Percentiles rank a stretch among this genome's conserved stretches.
Conservation (phyloP, 106 monocot genomes). For the Xerophyta viscosa region DNA sequence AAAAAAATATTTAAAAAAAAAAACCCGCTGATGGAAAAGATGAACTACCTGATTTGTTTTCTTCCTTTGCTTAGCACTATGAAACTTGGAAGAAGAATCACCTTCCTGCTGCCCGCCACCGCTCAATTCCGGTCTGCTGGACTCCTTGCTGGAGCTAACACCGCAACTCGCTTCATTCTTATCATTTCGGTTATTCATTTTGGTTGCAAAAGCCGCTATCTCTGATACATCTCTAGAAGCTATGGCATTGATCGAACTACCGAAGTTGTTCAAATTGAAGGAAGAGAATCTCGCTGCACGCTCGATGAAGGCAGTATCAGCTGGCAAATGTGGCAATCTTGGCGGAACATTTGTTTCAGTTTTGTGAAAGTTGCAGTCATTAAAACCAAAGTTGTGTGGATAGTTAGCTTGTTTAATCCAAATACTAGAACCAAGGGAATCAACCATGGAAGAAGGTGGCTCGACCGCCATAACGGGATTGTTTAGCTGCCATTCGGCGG, state of each 20-base stretch:
- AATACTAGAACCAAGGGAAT: conserved; percentile 8
- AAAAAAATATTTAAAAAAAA: not conserved
- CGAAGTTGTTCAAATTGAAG: conserved; percentile 4
- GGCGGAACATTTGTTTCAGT: conserved; percentile 1
- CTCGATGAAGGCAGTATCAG: conserved; percentile 27
- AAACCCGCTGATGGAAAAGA: not conserved
- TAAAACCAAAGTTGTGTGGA: conserved; percentile 7
- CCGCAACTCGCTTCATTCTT: not conserved
- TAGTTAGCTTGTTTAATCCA: conserved; percentile 11
- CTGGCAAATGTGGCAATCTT: conserved; percentile 14
- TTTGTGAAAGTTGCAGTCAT: too few relatives aligned
- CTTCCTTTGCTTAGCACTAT: conserved; percentile 41
- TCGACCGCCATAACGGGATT: not conserved
- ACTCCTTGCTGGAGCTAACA: not conserved
- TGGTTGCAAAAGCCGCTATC: too few relatives aligned
- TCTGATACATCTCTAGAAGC: not conserved
- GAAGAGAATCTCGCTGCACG: conserved; percentile 21
- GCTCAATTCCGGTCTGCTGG: conserved; percentile 25
- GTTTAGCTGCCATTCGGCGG: conserved; percentile 15
- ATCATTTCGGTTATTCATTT: conserved; percentile 3
- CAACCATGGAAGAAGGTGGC: conserved; percentile 9
- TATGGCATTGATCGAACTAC: not conserved
- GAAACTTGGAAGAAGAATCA: conserved; percentile 29
- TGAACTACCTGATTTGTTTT: conserved; percentile 33
- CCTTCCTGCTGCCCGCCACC: conserved; percentile 26